phyloP scores from a whole-genome alignment of 2,329 filamentous ascomycete species.

The Microcyclospora pomicola region DNA sequence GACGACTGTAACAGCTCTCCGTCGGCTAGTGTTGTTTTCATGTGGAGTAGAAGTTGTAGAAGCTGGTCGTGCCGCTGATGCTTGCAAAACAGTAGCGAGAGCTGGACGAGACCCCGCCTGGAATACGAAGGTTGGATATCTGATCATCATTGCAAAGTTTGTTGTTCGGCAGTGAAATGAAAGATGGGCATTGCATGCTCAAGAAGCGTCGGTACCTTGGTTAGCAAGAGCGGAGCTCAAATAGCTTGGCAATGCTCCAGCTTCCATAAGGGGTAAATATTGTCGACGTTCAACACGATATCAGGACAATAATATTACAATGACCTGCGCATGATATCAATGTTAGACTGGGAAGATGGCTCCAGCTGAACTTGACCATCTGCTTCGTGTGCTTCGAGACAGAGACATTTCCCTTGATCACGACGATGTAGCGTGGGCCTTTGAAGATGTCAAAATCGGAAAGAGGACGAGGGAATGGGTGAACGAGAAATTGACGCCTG shows the following conservation, averaged over 20 bases:
- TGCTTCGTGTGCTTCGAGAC: conserved; percentile 32
- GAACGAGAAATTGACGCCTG: conserved; percentile 31
- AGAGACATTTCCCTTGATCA: conserved; percentile 30
- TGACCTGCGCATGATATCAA: no score
- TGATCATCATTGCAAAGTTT: no score
- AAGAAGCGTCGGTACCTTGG: no score
- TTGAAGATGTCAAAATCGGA: conserved; percentile 29
- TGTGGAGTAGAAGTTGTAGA: conserved; percentile 12
- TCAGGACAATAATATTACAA: no score
- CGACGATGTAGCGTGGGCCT: conserved; percentile 36
- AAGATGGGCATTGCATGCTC: no score
- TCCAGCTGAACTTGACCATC: conserved; percentile 21
- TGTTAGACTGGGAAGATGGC: conserved; percentile 6
- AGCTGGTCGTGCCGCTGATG: conserved; percentile 11
- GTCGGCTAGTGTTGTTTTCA: conserved; percentile 33
- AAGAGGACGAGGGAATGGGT: conserved; percentile 32
- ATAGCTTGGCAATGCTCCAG: no score
- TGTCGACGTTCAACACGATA: no score
- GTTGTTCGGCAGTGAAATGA: no score
- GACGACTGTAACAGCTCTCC: conserved; percentile 64
- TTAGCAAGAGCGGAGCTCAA: no score
- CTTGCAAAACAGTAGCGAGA: conserved; percentile 1
- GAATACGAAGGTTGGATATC: conserved; percentile 2
- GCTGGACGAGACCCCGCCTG: conserved; percentile 4
- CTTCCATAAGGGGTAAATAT: no score